Evolutionary conservation across 805 yeast genomes (phyloP).

Genomic region (Zygotorulaspora danielsina): DNA sequence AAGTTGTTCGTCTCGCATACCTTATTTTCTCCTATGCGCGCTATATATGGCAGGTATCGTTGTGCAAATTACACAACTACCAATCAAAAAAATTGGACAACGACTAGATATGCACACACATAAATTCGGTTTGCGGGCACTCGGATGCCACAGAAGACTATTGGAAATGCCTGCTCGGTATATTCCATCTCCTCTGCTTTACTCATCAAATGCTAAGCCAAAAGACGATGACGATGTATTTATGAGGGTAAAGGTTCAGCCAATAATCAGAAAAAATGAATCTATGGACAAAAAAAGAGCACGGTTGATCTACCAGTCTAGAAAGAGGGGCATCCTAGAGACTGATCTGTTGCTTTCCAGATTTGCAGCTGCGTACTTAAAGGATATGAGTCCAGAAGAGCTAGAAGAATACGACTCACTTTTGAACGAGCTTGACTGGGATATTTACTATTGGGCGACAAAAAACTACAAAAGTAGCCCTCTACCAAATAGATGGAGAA

Average conservation of each 20-base stretch:
- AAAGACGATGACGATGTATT: conserved; percentile 39
- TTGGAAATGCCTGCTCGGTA: background rate
- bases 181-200: conserved; percentile 3
- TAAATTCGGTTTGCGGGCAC: too few species aligned
- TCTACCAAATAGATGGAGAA: conserved; percentile 80
- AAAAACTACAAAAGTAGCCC: conserved; percentile 76
- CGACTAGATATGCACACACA: too few species aligned
- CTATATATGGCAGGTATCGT: too few species aligned
- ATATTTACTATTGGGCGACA: conserved; percentile 97
- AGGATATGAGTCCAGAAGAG: conserved; percentile 54
- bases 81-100: too few species aligned
- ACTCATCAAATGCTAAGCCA: conserved; percentile 7
- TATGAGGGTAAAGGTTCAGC: conserved; percentile 64
- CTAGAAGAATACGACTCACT: conserved; percentile 80
- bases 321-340: conserved; percentile 94
- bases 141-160: too few species aligned
- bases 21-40: too few species aligned
- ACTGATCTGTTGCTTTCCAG: conserved; percentile 81
- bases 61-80: too few species aligned
- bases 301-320: conserved; percentile 82
- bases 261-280: conserved; percentile 74
- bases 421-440: conserved; percentile 97
- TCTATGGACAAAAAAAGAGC: conserved; percentile 70
- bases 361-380: conserved; percentile 74
- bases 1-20: too few species aligned